Evolutionary conservation across 176 grass and related monocot species (phyloP), one percentile per base, ranked within the genome.

Genomic region (Aegilops longissima): DNA sequence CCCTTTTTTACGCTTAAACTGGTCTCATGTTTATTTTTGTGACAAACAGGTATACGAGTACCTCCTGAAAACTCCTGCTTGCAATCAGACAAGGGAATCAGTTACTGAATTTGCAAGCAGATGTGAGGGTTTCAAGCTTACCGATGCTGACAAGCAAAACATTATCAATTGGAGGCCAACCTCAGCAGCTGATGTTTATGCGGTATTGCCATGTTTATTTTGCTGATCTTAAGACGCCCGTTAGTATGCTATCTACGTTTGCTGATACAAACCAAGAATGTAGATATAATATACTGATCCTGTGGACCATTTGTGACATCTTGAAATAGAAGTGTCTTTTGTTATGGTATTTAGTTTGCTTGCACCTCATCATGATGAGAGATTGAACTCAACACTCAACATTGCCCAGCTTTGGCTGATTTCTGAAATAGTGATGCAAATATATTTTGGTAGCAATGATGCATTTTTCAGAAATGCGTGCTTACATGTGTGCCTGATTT

Each of bases 81-180:
- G 88, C 65, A 92, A 82, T 64, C 92, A 95, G 70, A 92, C 89
- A 80, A 91, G 86, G 77, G 93, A 91, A 80, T 87, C 86, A 21
- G 82, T 98, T 40, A n/a, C 75, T 62, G 84, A 95, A 40, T 98
- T 94, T 85, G 23, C 79, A 51, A 79, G 63, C 17, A 94, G 85
- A 95, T 87, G 82, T 52, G 90, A 92, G 64, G 78, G 76, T 30
- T 98, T 98, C 88, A 92, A 79, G 79, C 90, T 98, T 88, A 72
- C 88, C 21, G 33, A 87, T 40, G 86, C 90, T 70, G 93, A 98
- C 25, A 95, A 91, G 85, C 80, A 92, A 80, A 94, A 94, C 75
- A 78, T 94, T 42, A 87, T 98, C 56, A 98, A 98, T 20, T 83
- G 92, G 79, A 91, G 84, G 77, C 95, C 95, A 58, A 87, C 87